A percentile compares a stretch with the other conserved stretches of the same genome.
Evolutionary conservation across 169 alveolate genomes (phyloP).

Genomic region (Plasmodium gonderi): DNA sequence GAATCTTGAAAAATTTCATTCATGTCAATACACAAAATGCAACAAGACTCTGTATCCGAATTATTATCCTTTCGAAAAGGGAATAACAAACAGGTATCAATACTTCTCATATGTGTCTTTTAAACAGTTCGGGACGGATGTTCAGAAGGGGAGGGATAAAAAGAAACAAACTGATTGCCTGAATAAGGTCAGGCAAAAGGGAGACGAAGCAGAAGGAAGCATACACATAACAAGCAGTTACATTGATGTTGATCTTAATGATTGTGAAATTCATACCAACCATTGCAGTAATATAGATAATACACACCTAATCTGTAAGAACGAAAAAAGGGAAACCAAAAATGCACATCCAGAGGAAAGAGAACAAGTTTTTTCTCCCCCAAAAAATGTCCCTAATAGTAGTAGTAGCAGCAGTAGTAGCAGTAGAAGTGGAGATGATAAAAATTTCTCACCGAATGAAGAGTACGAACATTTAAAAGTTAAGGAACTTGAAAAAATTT

Average conservation of each 20-base stretch:
- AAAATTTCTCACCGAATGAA: not conserved
- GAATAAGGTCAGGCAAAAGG: not conserved
- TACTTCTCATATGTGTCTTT: not conserved
- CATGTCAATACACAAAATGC: not conserved
- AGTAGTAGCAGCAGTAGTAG: not conserved
- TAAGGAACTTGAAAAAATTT: constrained; percentile 48
- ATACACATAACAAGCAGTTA: not conserved
- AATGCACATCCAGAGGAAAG: no score
- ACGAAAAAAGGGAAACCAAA: no score
- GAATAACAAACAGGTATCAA: not conserved
- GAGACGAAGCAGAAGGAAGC: not conserved
- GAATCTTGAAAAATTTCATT: not conserved
- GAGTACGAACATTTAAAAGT: constrained; percentile 12
- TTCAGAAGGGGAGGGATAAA: not conserved
- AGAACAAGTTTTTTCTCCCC: no score
- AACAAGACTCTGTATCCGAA: not conserved
- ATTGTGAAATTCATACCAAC: no score
- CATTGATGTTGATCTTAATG: no score
- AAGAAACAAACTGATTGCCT: not conserved
- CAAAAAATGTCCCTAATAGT: not conserved
- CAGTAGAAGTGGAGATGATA: not conserved
- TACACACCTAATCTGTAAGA: no score
- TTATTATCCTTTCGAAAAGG: not conserved
- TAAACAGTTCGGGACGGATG: not conserved
- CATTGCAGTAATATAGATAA: no score